Percentiles rank a stretch among this genome's conserved stretches.
Evolutionary conservation across 345 rosid species (phyloP).

Genomic region (Conringia planisiliqua): DNA sequence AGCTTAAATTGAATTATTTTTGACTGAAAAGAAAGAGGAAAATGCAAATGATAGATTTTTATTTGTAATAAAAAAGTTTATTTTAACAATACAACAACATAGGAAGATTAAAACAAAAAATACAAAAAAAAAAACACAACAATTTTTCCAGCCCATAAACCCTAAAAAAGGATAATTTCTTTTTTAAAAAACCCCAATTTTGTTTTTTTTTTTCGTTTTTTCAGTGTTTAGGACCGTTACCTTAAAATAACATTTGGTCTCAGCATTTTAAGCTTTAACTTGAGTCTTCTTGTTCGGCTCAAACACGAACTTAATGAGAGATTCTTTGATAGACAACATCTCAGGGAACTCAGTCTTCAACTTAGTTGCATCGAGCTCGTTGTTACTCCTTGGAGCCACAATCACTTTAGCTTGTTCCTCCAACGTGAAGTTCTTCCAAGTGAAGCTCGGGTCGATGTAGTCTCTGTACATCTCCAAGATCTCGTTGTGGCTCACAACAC

Average conservation of each 20-base stretch:
- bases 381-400: conserved; percentile 88
- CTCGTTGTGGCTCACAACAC: conserved; percentile 92
- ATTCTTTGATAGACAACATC: conserved; percentile 76
- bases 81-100: conserved; percentile 35
- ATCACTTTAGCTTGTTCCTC: conserved; percentile 93
- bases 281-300: conserved; percentile 68
- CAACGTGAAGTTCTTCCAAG: conserved; percentile 84
- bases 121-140: conserved; percentile 22
- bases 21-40: not conserved
- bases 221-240: not conserved
- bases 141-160: not conserved
- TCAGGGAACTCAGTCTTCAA: conserved; percentile 83
- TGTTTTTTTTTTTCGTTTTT: not conserved
- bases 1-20: not conserved
- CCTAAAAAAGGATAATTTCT: too few relatives aligned
- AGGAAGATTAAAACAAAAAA: not conserved
- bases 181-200: not conserved
- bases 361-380: conserved; percentile 76
- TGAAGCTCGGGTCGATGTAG: conserved; percentile 59
- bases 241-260: not conserved
- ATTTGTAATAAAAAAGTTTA: conserved; percentile 14
- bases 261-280: conserved; percentile 42
- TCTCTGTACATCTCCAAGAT: conserved; percentile 77
- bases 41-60: conserved; percentile 19
- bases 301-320: conserved; percentile 72